These are phyloP conservation scores for Chrysoporthe austroafricana DNA, from an alignment of 2,329 filamentous ascomycete species.

Conservation along the genomic window DNA sequence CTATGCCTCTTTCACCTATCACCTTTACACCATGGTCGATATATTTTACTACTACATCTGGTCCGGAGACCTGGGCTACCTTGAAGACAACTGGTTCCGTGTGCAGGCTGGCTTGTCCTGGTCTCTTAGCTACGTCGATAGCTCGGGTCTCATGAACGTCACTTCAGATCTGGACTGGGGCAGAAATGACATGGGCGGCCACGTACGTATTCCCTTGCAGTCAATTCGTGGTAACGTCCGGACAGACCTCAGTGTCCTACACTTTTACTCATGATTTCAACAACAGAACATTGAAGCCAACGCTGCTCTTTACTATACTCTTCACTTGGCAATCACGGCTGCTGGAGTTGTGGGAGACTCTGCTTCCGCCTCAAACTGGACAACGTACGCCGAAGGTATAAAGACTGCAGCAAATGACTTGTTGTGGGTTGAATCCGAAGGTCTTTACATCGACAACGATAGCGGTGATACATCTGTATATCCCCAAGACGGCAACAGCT, in stretches of 20 bases:
- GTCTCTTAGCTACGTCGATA: constrained; percentile 39
- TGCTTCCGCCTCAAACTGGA: constrained; percentile 36
- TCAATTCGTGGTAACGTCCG: neutral
- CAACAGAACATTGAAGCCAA: constrained; percentile 51
- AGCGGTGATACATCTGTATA: constrained; percentile 42
- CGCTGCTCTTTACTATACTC: constrained; percentile 54
- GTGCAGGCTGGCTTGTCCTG: constrained; percentile 52
- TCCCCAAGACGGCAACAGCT: constrained; percentile 24
- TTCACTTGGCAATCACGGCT: constrained; percentile 52
- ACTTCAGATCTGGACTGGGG: constrained; percentile 55
- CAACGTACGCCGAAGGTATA: constrained; percentile 31
- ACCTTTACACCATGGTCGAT: constrained; percentile 61
- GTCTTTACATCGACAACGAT: constrained; percentile 55
- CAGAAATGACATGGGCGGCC: constrained; percentile 52
- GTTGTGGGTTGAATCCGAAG: constrained; percentile 49
- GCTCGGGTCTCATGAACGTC: constrained; percentile 50
- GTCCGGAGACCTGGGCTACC: constrained; percentile 53
- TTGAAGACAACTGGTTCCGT: constrained; percentile 49
- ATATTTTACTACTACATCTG: constrained; percentile 62
- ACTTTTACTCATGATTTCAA: neutral
- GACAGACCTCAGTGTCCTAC: neutral
- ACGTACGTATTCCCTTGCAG: constrained; percentile 31
- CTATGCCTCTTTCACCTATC: constrained; percentile 55
- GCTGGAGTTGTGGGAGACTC: constrained; percentile 46
- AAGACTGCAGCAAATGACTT: constrained; percentile 48